Base-by-base conservation (phyloP, 495 filamentous ascomycete species). In the Coniosporium apollinis region DNA sequence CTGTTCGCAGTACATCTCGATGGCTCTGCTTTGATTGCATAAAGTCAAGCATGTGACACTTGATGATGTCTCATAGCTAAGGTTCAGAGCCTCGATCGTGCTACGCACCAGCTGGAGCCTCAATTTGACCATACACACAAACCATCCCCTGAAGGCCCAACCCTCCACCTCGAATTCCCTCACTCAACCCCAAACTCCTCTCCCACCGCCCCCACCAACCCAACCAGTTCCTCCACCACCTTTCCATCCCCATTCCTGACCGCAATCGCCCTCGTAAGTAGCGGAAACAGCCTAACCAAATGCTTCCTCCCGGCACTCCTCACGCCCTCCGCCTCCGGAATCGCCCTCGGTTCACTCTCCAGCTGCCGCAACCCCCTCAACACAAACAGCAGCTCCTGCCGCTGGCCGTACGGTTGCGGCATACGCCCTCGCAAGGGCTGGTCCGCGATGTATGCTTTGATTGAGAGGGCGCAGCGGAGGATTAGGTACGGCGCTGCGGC, bases 391-490 rank as follows among this genome's bases (percentile, higher is more conserved):
- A 97, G 56, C 45, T 89, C 85, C 44, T 67, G 72, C 26, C 82
- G 71, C 46, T 94, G 82, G 0, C 71, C 72, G 10, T 77, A 66
- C 3, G 89, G 89, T 53, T 91, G 83, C 20, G 89, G 89, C 77
- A 89, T 86, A n/a, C 74, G 62, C 0, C 89, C 91, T 11, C 89
- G 66, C 8, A 97, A 62, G 11, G 89, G 89, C 47, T 94, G 89
- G 54, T 97, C 89, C 4, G 84, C 79, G 30, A 87, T 76, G 47
- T 92, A 94, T 3, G 74, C 62, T 33, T 82, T 72, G 19, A 97
- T 54, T 1, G 82, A 73, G 5, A 93, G 60, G 1, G 80, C 83
- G 17, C 72, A 73, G 4, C 89, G 75, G 3, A 93, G 64, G 32
- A 96, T 81, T 0, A 96, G 62, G 43, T 83, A 89, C 0, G 86